Evolutionary conservation across 116 monocot species (phyloP).

Genomic region (Iris pallida): DNA sequence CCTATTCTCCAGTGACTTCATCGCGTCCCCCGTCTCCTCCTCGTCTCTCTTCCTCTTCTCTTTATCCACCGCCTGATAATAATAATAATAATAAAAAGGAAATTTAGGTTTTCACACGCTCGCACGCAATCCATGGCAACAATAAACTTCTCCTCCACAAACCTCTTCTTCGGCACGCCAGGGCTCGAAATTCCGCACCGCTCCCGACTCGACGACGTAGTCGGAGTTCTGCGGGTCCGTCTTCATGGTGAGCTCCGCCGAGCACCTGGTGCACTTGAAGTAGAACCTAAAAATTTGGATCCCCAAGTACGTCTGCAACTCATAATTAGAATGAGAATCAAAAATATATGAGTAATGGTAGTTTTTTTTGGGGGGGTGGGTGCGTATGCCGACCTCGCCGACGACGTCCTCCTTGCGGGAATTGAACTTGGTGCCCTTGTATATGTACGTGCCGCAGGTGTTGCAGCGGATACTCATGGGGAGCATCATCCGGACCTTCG

Average conservation of each 20-base stretch:
- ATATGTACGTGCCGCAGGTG: conserved; percentile 93
- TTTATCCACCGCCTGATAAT: conserved; percentile 38
- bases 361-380: not conserved
- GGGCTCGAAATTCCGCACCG: conserved; percentile 91
- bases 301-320: conserved; percentile 77
- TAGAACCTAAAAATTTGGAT: conserved; percentile 94
- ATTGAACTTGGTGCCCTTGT: conserved; percentile 99
- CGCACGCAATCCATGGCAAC: not conserved
- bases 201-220: conserved; percentile 90
- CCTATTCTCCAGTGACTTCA: conserved; percentile 86
- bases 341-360: not conserved
- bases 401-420: conserved; percentile 89
- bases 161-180: conserved; percentile 86
- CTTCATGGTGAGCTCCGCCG: conserved; percentile 84
- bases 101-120: not conserved
- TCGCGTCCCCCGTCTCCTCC: conserved; percentile 97
- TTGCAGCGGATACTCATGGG: conserved; percentile 93
- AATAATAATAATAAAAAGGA: conserved; percentile 8
- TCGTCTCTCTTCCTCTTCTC: conserved; percentile 65
- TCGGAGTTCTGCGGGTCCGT: conserved; percentile 94
- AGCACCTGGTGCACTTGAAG: conserved; percentile 91
- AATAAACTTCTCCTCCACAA: conserved; percentile 1
- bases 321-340: not conserved
- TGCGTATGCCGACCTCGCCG: conserved; percentile 48
- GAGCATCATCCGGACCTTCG: conserved; percentile 96